These are phyloP conservation scores for Luffa acutangula DNA, from an alignment of 306 rosid species.

Conservation along the genomic window DNA sequence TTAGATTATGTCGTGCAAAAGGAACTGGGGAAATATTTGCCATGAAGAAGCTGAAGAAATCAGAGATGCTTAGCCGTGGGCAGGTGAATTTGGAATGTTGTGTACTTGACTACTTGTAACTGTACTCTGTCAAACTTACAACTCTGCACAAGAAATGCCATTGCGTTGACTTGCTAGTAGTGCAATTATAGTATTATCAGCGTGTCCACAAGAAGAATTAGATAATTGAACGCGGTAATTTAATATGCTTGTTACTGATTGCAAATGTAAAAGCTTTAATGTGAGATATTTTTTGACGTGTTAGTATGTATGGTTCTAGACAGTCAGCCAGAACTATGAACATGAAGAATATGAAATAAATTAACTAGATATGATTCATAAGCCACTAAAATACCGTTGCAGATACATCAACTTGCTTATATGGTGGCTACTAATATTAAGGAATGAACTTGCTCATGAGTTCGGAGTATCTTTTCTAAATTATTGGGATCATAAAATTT, in stretches of 20 bases:
- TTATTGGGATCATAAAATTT: not conserved
- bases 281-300: not conserved
- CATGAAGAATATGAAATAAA: not conserved
- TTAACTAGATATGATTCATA: not conserved
- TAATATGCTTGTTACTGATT: not conserved
- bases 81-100: conserved; percentile 45
- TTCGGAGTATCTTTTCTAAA: not conserved
- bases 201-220: not conserved
- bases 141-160: not conserved
- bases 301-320: not conserved
- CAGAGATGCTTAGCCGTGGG: conserved; percentile 99
- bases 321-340: not conserved
- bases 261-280: not conserved
- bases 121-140: not conserved
- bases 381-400: not conserved
- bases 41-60: conserved; percentile 95
- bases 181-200: not conserved
- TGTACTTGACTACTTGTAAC: not conserved
- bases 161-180: not conserved
- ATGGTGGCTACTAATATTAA: not conserved
- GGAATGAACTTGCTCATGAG: not conserved
- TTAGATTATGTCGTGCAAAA: conserved; percentile 79
- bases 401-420: not conserved
- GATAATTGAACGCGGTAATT: not conserved
- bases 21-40: conserved; percentile 79